Conservation (phyloP, 768 basidiomycete species). For the Kwoniella sp. region DNA sequence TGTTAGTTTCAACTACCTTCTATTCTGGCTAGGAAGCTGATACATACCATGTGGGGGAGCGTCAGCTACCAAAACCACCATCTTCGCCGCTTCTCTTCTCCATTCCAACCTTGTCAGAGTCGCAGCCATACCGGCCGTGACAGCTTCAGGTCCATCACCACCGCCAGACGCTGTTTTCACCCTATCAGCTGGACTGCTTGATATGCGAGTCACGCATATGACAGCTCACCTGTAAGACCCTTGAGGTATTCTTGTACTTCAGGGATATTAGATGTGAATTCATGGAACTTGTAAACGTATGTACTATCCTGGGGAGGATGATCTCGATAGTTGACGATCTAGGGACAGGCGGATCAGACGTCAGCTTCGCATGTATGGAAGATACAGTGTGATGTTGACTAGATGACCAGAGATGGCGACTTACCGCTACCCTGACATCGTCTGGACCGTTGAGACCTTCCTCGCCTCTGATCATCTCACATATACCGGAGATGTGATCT, state of each 20-base stretch:
- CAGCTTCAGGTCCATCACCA: conserved; percentile 89
- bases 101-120: conserved; percentile 81
- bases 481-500: conserved; percentile 94
- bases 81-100: conserved; percentile 84
- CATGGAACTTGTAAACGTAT: conserved; percentile 89
- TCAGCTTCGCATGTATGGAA: too few relatives aligned
- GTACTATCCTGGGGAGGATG: conserved; percentile 97
- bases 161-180: conserved; percentile 47
- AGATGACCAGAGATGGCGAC: conserved; percentile 11
- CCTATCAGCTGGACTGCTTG: conserved; percentile 7
- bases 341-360: not conserved
- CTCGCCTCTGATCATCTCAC: conserved; percentile 89
- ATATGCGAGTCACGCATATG: not conserved
- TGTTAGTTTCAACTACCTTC: not conserved
- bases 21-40: not conserved
- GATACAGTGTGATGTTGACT: not conserved
- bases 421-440: conserved; percentile 75
- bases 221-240: conserved; percentile 58
- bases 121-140: conserved; percentile 88
- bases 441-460: conserved; percentile 83
- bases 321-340: conserved; percentile 91
- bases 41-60: conserved; percentile 84
- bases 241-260: conserved; percentile 83
- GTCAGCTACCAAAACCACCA: conserved; percentile 95
- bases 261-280: conserved; percentile 87